Evolutionary conservation across 345 rosid species (phyloP).

Genomic region (Eucalyptus victrix): DNA sequence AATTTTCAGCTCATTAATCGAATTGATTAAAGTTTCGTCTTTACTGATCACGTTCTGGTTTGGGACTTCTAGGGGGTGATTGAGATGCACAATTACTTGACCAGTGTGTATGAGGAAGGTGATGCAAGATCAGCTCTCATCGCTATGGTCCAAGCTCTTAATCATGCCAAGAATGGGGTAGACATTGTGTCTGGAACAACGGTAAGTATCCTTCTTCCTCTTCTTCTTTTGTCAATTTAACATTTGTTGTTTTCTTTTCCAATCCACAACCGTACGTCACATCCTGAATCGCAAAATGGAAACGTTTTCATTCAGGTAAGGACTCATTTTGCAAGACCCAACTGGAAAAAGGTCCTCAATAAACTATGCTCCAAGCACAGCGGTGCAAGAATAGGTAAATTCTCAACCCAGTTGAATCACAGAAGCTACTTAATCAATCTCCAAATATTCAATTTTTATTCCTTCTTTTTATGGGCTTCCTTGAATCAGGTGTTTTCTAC

Average conservation of each 20-base stretch:
- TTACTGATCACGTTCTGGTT: not conserved
- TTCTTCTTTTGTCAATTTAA: not conserved
- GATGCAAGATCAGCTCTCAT: constrained; percentile 99
- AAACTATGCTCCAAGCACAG: constrained; percentile 81
- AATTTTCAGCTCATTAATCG: not conserved
- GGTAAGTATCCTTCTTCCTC: constrained; percentile 13
- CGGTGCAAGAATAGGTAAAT: constrained; percentile 76
- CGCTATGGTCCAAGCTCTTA: constrained; percentile 97
- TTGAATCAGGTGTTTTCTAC: constrained; percentile 75
- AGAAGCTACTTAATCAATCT: not conserved
- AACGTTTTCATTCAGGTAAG: constrained; percentile 37
- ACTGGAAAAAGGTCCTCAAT: constrained; percentile 87
- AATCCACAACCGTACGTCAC: not conserved
- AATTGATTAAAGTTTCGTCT: not conserved
- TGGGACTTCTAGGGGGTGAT: constrained; percentile 61
- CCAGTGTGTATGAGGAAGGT: constrained; percentile 99
- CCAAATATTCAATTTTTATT: not conserved
- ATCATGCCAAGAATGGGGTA: constrained; percentile 94
- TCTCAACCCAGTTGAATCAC: not conserved
- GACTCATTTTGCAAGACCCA: constrained; percentile 96
- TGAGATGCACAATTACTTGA: constrained; percentile 97
- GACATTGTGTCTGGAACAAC: constrained; percentile 97
- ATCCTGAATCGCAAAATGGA: not conserved
- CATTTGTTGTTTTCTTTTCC: not conserved
- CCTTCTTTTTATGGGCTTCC: not conserved